Conservation (phyloP, 495 filamentous ascomycete genomes). For the Penicillium pancosmium region DNA sequence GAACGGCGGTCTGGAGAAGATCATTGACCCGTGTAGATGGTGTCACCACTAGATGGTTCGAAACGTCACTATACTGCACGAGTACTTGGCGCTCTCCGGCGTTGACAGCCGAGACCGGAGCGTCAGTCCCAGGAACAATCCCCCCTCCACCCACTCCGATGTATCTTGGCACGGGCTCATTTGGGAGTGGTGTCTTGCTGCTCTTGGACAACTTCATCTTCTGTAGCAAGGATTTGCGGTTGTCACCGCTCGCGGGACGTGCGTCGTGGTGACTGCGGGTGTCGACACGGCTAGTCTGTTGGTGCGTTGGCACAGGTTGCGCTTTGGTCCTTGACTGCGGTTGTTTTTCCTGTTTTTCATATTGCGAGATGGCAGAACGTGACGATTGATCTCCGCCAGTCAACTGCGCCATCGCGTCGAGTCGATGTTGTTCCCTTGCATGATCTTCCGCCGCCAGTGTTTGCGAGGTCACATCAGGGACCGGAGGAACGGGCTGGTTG, state of each 20-base stretch:
- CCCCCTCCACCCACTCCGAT: constrained; percentile 46
- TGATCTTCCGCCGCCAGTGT: constrained; percentile 35
- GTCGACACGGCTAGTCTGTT: background rate
- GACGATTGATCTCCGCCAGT: constrained; percentile 29
- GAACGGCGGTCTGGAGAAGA: constrained; percentile 62
- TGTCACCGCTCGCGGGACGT: constrained; percentile 2
- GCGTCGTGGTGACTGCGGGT: background rate
- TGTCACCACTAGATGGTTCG: constrained; percentile 66
- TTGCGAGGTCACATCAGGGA: constrained; percentile 8
- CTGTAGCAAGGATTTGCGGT: constrained; percentile 30
- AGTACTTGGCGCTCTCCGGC: constrained; percentile 72
- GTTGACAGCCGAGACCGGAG: constrained; percentile 83
- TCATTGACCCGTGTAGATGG: constrained; percentile 75
- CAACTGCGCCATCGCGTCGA: constrained; percentile 41
- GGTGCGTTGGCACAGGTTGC: constrained; percentile 2
- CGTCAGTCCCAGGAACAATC: constrained; percentile 70
- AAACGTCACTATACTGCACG: constrained; percentile 66
- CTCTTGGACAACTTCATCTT: constrained; percentile 28
- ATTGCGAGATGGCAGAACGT: constrained; percentile 15
- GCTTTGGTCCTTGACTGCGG: background rate
- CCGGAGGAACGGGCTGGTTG: constrained; percentile 1
- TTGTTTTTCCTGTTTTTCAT: constrained; percentile 18
- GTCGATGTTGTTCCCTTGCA: constrained; percentile 44
- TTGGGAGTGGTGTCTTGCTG: constrained; percentile 21
- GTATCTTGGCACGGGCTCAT: constrained; percentile 17